These are phyloP conservation scores for Camelina sativa DNA, from an alignment of 345 rosid genomes.

Conservation along the genomic window DNA sequence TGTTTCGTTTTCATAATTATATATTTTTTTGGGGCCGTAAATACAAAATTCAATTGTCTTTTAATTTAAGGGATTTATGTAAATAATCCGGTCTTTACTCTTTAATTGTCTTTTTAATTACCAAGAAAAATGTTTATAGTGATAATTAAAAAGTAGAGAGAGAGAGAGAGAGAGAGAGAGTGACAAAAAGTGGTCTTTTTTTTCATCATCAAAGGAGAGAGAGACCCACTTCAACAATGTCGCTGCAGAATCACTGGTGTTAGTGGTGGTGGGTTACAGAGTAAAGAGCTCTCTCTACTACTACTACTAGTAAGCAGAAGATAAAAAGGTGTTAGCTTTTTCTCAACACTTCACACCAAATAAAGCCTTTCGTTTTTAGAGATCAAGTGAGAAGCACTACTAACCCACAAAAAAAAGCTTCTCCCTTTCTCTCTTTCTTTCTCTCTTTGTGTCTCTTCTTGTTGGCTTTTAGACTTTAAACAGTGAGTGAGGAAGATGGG, in stretches of 20 bases:
- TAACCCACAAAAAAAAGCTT: conserved; percentile 15
- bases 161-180: conserved; percentile 20
- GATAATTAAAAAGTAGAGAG: conserved; percentile 28
- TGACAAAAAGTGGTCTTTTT: conserved; percentile 29
- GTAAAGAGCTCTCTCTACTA: conserved; percentile 25
- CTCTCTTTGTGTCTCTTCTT: conserved; percentile 16
- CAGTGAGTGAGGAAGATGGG: conserved; percentile 32
- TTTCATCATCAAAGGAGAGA: conserved; percentile 41
- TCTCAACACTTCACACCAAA: conserved; percentile 29
- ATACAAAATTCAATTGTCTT: not conserved
- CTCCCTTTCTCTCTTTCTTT: conserved; percentile 1
- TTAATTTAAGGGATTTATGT: too few species aligned
- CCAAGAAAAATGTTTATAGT: conserved; percentile 15
- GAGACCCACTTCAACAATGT: conserved; percentile 47
- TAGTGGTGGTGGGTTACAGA: conserved; percentile 48
- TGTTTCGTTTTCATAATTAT: conserved; percentile 10
- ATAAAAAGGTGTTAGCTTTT: conserved; percentile 40
- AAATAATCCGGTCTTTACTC: not conserved
- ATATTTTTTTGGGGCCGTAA: not conserved
- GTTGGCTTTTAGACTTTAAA: conserved; percentile 4
- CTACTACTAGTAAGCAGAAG: conserved; percentile 3
- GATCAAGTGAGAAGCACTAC: conserved; percentile 15
- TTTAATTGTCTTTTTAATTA: conserved; percentile 4
- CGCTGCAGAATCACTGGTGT: conserved; percentile 43
- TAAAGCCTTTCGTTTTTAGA: conserved; percentile 23